Evolutionary conservation across 139 green algal species (phyloP).

Genomic region (Chlamydomonas schloesseri): DNA sequence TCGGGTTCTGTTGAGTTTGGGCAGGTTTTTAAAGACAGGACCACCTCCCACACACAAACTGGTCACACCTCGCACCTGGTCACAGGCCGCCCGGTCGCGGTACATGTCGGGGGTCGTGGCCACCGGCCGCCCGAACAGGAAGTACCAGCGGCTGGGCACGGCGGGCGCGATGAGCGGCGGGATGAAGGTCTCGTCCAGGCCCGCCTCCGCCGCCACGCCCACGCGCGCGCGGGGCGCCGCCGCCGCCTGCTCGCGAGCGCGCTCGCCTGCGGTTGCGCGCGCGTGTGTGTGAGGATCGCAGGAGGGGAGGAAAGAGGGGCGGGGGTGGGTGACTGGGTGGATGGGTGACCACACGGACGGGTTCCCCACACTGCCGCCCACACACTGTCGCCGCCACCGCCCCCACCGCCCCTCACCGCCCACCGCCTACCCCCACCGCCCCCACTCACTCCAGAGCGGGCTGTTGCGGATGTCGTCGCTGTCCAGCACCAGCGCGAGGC

Average conservation of each 20-base stretch:
- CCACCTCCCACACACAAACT: no score
- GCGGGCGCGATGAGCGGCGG: constrained; percentile 73
- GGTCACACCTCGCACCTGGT: constrained; percentile 56
- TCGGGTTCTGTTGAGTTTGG: no score
- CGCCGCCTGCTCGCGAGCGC: not conserved
- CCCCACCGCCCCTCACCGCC: no score
- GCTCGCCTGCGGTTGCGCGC: not conserved
- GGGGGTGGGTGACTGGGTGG: not conserved
- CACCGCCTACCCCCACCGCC: not conserved
- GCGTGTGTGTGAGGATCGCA: no score
- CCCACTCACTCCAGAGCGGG: constrained; percentile 26
- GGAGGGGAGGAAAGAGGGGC: not conserved
- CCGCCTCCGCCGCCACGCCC: constrained; percentile 12
- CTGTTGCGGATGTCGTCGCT: constrained; percentile 38
- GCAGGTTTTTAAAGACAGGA: no score
- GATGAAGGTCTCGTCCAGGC: constrained; percentile 49
- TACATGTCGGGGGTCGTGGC: constrained; percentile 50
- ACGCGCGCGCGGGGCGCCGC: constrained; percentile 16
- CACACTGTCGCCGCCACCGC: no score
- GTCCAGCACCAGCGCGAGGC: constrained; percentile 40
- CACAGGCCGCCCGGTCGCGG: constrained; percentile 64
- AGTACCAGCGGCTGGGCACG: constrained; percentile 88
- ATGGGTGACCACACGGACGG: no score
- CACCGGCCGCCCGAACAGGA: constrained; percentile 87
- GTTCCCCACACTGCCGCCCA: no score